phyloP scores from a whole-genome alignment of 2,329 filamentous ascomycete genomes.

The Rhinocladiella similis region DNA sequence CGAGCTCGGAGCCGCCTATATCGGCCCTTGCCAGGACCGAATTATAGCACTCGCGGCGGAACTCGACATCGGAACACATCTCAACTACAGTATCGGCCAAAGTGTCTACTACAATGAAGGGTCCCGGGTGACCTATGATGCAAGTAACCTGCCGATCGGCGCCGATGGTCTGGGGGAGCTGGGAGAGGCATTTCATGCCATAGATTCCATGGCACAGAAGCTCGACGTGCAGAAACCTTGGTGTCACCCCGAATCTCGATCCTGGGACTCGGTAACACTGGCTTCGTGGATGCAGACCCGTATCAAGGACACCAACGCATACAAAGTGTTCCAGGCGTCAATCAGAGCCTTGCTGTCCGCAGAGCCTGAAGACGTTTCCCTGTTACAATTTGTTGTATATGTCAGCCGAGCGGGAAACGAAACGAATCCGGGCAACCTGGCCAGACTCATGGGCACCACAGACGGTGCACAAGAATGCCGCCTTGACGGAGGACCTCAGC shows the following conservation, averaged over 20 bases:
- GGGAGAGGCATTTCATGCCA: neutral
- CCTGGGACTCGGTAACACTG: neutral
- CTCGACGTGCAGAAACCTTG: neutral
- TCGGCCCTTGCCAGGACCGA: conserved; percentile 31
- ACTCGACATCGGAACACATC: conserved; percentile 26
- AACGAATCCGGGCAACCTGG: too few relatives aligned
- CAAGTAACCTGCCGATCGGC: conserved; percentile 5
- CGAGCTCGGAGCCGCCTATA: conserved; percentile 32
- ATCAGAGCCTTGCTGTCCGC: neutral
- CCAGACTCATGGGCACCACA: neutral
- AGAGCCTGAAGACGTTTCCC: neutral
- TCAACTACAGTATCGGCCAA: conserved; percentile 11
- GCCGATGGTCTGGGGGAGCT: conserved; percentile 11
- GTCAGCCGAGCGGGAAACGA: conserved; percentile 23
- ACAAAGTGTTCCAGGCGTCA: neutral
- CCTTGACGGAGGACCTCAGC: conserved; percentile 27
- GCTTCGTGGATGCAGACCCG: neutral
- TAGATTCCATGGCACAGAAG: neutral
- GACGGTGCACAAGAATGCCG: neutral
- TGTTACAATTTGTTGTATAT: conserved; percentile 12
- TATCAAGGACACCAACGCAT: neutral
- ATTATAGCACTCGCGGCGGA: conserved; percentile 26
- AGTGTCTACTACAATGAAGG: conserved; percentile 15
- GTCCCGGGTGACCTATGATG: neutral
- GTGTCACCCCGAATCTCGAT: neutral